Conservation (phyloP, 1,139 yeast species). For the Hemisphaericaspora lyxosophila region DNA sequence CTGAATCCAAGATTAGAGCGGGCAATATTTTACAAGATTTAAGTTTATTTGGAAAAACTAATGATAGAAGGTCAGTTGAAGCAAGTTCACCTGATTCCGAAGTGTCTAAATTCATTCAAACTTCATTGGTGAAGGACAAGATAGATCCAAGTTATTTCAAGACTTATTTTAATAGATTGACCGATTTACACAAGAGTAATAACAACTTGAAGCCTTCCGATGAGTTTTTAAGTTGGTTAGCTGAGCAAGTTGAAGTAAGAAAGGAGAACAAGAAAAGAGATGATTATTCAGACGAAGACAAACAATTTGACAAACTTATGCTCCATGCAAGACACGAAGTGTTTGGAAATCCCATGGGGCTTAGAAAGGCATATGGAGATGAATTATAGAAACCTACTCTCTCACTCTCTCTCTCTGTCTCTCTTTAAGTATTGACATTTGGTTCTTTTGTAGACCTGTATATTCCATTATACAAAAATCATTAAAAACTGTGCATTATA, state of each 20-base stretch:
- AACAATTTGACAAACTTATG: constrained; percentile 44
- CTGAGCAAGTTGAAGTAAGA: constrained; percentile 47
- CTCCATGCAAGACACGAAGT: constrained; percentile 64
- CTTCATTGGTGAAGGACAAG: constrained; percentile 21
- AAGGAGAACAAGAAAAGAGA: constrained; percentile 31
- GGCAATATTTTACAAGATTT: constrained; percentile 44
- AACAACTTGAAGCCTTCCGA: constrained; percentile 24
- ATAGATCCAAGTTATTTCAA: constrained; percentile 40
- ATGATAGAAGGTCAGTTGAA: constrained; percentile 25
- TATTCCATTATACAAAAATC: constrained; percentile 8
- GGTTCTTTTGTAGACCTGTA: constrained; percentile 5
- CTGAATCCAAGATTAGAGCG: constrained; percentile 32
- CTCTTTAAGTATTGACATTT: background rate
- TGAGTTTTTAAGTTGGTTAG: constrained; percentile 62
- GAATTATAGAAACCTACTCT: constrained; percentile 43
- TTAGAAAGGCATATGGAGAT: constrained; percentile 55
- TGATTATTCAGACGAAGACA: constrained; percentile 26
- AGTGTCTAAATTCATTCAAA: constrained; percentile 34
- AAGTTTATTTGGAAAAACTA: constrained; percentile 19
- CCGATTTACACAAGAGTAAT: constrained; percentile 32
- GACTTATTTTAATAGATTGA: constrained; percentile 43
- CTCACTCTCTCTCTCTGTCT: too few relatives aligned
- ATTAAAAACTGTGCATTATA: constrained; percentile 7
- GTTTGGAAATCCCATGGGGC: constrained; percentile 79
- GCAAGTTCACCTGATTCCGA: constrained; percentile 23